Evolutionary conservation across 2,329 filamentous ascomycete species (phyloP).

Genomic region (Aspergillus fischeri): DNA sequence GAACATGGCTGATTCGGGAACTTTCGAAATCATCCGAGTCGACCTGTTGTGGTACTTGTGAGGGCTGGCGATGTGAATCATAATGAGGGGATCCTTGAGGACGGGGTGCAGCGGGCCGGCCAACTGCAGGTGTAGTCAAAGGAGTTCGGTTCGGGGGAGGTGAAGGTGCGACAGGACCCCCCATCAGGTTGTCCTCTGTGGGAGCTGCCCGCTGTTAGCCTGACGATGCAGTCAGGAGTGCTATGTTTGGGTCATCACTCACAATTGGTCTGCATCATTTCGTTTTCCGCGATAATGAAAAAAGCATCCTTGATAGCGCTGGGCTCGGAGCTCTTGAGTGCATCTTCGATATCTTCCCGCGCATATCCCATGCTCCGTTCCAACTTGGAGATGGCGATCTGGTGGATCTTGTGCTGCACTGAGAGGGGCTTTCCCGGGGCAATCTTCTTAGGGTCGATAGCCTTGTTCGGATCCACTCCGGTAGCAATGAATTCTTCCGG

Average conservation of each 20-base stretch:
- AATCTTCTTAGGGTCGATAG: constrained; percentile 78
- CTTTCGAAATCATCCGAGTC: constrained; percentile 35
- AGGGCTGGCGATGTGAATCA: constrained; percentile 22
- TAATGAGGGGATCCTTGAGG: constrained; percentile 20
- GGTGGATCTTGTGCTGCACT: constrained; percentile 84
- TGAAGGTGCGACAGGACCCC: constrained; percentile 20
- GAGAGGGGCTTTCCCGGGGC: constrained; percentile 73
- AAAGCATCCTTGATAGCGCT: constrained; percentile 99
- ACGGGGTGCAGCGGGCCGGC: constrained; percentile 13
- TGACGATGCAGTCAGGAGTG: constrained; percentile 4
- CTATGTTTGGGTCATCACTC: constrained; percentile 42
- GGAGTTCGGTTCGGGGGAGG: constrained; percentile 26
- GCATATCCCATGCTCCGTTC: constrained; percentile 98
- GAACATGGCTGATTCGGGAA: constrained; percentile 75
- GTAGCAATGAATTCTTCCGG: constrained; percentile 91
- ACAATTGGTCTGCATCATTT: constrained; percentile 94
- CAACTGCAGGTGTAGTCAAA: constrained; percentile 15
- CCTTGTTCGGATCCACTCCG: constrained; percentile 87
- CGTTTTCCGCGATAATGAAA: constrained; percentile 95
- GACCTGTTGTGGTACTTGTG: constrained; percentile 20
- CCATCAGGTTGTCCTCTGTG: constrained; percentile 33
- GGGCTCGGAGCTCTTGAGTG: constrained; percentile 83
- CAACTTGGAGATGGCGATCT: constrained; percentile 89
- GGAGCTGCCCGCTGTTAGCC: constrained; percentile 25
- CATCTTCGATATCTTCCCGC: constrained; percentile 90